Conservation (phyloP, 805 yeast species). For the Candida nonsorbophila region DNA sequence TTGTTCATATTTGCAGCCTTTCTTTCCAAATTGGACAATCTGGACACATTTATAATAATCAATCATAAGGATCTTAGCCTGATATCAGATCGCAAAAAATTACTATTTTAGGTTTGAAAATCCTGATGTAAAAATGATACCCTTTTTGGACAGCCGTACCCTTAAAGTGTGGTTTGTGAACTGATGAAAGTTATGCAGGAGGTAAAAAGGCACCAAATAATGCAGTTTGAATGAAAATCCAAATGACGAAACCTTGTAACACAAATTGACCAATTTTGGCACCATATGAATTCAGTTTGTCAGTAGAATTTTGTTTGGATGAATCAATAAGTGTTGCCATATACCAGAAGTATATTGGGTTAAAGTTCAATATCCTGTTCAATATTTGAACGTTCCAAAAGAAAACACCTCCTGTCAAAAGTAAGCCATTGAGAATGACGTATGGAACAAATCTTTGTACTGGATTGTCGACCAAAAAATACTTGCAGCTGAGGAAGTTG, state of each 20-base stretch:
- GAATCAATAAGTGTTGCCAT: too few species aligned
- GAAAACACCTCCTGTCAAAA: slow-evolving; percentile 47
- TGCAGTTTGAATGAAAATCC: slow-evolving; percentile 67
- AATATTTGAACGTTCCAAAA: slow-evolving; percentile 85
- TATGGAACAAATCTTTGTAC: slow-evolving; percentile 30
- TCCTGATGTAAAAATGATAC: too few species aligned
- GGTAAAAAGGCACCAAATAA: slow-evolving; percentile 83
- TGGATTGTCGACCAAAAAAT: slow-evolving; percentile 29
- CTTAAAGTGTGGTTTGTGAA: too few species aligned
- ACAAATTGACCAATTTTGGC: slow-evolving; percentile 2
- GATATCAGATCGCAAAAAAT: too few species aligned
- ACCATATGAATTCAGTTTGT: background rate
- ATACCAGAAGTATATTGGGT: slow-evolving; percentile 76
- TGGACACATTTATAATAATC: too few species aligned
- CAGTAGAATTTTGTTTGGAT: too few species aligned
- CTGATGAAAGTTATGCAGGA: slow-evolving; percentile 64
- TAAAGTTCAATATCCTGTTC: slow-evolving; percentile 70
- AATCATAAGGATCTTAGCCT: too few species aligned
- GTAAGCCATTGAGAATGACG: slow-evolving; percentile 34
- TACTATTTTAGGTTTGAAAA: too few species aligned
- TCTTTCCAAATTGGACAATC: too few species aligned
- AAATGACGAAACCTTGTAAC: slow-evolving; percentile 35
- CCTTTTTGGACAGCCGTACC: too few species aligned
- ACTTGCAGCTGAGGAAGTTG: slow-evolving; percentile 34
- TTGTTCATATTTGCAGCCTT: too few species aligned